Evolutionary conservation across 257 asterid species (phyloP).

Genomic region (Solanum peruvianum): DNA sequence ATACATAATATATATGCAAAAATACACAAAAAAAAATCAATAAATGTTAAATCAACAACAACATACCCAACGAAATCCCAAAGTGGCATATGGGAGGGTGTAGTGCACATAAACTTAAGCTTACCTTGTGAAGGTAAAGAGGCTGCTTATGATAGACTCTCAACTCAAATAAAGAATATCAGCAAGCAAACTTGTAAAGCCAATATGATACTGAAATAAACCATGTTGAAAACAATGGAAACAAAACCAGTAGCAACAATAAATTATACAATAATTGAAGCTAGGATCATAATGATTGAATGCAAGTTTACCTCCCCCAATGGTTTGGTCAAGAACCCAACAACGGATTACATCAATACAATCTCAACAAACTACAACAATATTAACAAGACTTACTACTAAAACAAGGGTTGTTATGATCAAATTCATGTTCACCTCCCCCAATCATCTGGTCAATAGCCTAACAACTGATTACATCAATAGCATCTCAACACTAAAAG

Average conservation of each 20-base stretch:
- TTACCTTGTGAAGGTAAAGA: background rate
- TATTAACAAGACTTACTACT: background rate
- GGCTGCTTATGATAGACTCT: background rate
- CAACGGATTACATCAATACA: background rate
- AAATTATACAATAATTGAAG: background rate
- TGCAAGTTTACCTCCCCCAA: conserved; percentile 46
- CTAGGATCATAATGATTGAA: background rate
- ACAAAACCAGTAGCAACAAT: background rate
- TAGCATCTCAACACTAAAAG: background rate
- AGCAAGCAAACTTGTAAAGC: background rate
- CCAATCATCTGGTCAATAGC: conserved; percentile 52
- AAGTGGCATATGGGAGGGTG: background rate
- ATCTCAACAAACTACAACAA: background rate
- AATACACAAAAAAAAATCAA: background rate
- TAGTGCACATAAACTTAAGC: background rate
- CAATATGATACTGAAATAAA: background rate
- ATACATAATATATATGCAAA: background rate
- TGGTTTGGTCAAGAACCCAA: conserved; percentile 52
- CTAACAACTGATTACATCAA: background rate
- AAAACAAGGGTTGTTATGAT: background rate
- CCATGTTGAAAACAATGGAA: background rate
- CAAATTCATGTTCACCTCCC: conserved; percentile 36
- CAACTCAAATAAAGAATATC: background rate
- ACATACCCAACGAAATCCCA: background rate
- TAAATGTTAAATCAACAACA: background rate